A percentile compares a stretch with the other conserved stretches of the same genome.
Conservation (phyloP, 108 stramenopile genomes). For the Discostella stelligeroides region DNA sequence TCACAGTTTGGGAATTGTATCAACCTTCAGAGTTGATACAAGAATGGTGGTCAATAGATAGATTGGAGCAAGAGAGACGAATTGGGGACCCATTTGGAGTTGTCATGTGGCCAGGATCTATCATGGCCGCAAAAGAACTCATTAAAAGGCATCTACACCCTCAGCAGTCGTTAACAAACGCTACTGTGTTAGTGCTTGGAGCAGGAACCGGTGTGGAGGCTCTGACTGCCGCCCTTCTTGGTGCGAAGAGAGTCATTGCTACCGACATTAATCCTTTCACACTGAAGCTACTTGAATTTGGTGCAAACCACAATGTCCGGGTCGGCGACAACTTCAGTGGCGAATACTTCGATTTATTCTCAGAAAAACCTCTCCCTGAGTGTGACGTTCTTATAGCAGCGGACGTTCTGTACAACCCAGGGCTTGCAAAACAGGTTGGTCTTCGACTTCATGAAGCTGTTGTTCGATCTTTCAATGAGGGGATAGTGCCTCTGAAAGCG, state of each 20-base stretch:
- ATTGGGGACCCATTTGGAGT: slow-evolving; percentile 82
- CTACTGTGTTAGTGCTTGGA: slow-evolving; percentile 67
- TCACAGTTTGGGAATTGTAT: slow-evolving; percentile 84
- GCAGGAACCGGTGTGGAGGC: slow-evolving; percentile 82
- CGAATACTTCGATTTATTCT: slow-evolving; percentile 47
- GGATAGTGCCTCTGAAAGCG: slow-evolving; percentile 29
- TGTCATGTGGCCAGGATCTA: slow-evolving; percentile 82
- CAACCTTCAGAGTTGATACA: slow-evolving; percentile 69
- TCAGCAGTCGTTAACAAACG: slow-evolving; percentile 18
- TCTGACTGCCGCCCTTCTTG: slow-evolving; percentile 65
- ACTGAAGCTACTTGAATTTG: slow-evolving; percentile 63
- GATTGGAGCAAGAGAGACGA: slow-evolving; percentile 22
- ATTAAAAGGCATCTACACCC: slow-evolving; percentile 17
- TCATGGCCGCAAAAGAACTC: slow-evolving; percentile 72
- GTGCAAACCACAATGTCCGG: slow-evolving; percentile 39
- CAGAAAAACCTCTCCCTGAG: slow-evolving; percentile 35
- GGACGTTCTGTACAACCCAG: slow-evolving; percentile 77
- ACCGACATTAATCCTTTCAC: slow-evolving; percentile 79
- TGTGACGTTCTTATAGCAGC: slow-evolving; percentile 73
- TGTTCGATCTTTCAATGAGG: slow-evolving; percentile 12
- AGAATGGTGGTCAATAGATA: slow-evolving; percentile 59
- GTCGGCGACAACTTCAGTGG: slow-evolving; percentile 22
- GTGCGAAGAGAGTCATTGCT: slow-evolving; percentile 71
- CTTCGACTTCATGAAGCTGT: slow-evolving; percentile 58
- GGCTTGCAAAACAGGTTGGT: slow-evolving; percentile 65